Evolutionary conservation across 441 rosid genomes (phyloP), one percentile per base, ranked within the genome.

Genomic region (Oxalis stricta): DNA sequence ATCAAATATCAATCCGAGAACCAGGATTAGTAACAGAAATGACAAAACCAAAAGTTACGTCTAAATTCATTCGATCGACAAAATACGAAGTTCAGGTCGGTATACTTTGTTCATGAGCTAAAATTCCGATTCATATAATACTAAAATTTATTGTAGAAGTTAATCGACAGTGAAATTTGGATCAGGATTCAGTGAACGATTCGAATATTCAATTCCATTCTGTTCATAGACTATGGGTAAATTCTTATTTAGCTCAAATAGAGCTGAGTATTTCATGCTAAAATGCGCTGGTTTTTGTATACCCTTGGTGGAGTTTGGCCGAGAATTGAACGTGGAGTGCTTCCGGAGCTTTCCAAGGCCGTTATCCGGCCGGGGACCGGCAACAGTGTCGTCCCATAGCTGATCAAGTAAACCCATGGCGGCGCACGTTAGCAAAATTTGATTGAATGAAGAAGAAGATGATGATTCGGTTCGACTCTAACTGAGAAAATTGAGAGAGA

Each of bases 331-430:
- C 54, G 75, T 71, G 50, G 70, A 64, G 28, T 77, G 74, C 74
- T 82, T 89, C 50, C 87, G 83, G 38, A 89, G 94, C 92, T 74
- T 82, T 56, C 94, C 94, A 57, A 82, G 96, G 59, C 96, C 97
- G 66, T 44, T 69, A 7, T 85, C 94, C 4, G 96, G 96, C 31
- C 58, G 71, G 1, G 98, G 96, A 19, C 98, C 98, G 44, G 96
- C 96, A 31, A 89, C 75, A 60, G 98, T 85, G 48, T 89, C 98
- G 52, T 89, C 98, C 98, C 98, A 89, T 9, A 89, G 71, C 61
- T 82, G 86, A 39, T 89, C 94, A 16, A 85, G 88, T 11, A 89
- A 69, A 18, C 92, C 69, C 98, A 89, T 89, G 37, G 42, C 47
- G n/a, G 18, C 55, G 14, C 33, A 37, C 22, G 9, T 10, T 4